Evolutionary conservation across 1,284 basidiomycete species (phyloP).

Genomic region (Boletus semigastroideus): DNA sequence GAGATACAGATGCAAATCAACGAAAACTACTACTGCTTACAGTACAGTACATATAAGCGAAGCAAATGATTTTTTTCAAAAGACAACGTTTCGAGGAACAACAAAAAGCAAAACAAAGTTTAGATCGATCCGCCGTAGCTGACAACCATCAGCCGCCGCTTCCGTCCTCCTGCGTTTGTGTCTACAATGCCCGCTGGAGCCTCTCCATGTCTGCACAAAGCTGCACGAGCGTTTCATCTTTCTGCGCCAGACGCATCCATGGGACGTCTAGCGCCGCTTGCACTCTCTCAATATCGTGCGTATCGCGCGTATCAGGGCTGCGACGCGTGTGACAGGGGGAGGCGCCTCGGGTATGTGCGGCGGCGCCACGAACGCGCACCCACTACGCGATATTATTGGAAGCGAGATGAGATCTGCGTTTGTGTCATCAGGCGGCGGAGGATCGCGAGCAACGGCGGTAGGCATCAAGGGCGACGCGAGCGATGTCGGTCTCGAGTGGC

Average conservation of each 20-base stretch:
- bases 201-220: conserved; percentile 23
- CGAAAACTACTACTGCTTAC: too few species aligned
- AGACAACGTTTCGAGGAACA: too few species aligned
- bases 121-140: too few species aligned
- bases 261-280: conserved; percentile 21
- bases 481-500: conserved; percentile 27
- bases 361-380: conserved; percentile 6
- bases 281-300: conserved; percentile 20
- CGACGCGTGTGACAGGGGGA: neutral
- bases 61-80: too few species aligned
- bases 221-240: conserved; percentile 21
- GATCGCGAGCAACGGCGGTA: conserved; percentile 4
- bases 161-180: neutral
- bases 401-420: conserved; percentile 23
- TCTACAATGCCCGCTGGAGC: conserved; percentile 9
- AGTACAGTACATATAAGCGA: too few species aligned
- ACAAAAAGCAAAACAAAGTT: too few species aligned
- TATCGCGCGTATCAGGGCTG: conserved; percentile 7
- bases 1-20: too few species aligned
- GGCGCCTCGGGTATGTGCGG: conserved; percentile 9
- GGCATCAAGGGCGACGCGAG: conserved; percentile 55
- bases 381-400: conserved; percentile 25
- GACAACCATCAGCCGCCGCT: neutral
- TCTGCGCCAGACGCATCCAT: conserved; percentile 17
- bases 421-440: neutral